These are phyloP conservation scores for Penicillium sp. DNA, from an alignment of 2,329 filamentous ascomycete genomes.

Conservation along the genomic window DNA sequence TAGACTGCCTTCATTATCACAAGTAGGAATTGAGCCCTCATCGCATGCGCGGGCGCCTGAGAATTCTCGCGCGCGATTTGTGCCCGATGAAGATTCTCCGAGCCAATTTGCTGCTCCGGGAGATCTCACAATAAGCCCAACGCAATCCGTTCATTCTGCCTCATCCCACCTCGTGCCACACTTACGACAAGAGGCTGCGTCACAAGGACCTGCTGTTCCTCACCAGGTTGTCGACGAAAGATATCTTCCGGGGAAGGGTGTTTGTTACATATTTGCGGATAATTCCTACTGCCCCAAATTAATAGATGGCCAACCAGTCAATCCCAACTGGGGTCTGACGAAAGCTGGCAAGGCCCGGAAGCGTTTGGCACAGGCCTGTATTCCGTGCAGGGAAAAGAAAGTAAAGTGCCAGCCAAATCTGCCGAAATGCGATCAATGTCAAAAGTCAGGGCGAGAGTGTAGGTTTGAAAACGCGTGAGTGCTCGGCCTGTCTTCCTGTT, in stretches of 20 bases:
- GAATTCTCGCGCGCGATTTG: neutral
- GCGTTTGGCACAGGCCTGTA: constrained; percentile 83
- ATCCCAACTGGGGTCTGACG: constrained; percentile 88
- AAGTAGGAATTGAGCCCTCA: constrained; percentile 22
- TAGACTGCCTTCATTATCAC: constrained; percentile 28
- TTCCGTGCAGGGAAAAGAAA: constrained; percentile 94
- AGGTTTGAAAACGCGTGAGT: constrained; percentile 82
- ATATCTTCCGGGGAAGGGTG: constrained; percentile 66
- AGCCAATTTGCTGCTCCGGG: neutral
- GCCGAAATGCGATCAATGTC: constrained; percentile 83
- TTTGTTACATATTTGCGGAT: constrained; percentile 84
- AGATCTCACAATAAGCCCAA: constrained; percentile 8
- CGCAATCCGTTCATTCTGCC: neutral
- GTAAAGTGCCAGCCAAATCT: constrained; percentile 92
- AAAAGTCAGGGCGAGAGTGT: constrained; percentile 83
- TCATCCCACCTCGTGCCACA: neutral
- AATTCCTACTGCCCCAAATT: constrained; percentile 75
- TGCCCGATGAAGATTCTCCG: constrained; percentile 1
- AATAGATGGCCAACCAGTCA: constrained; percentile 82
- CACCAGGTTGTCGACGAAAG: constrained; percentile 39
- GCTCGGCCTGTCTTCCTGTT: neutral
- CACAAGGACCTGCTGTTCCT: constrained; percentile 19
- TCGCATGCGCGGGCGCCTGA: neutral
- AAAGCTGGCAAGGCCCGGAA: constrained; percentile 93
- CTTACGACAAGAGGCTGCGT: constrained; percentile 14